Conservation (phyloP, 495 filamentous ascomycete species). For the Trichoderma orchidacearum region DNA sequence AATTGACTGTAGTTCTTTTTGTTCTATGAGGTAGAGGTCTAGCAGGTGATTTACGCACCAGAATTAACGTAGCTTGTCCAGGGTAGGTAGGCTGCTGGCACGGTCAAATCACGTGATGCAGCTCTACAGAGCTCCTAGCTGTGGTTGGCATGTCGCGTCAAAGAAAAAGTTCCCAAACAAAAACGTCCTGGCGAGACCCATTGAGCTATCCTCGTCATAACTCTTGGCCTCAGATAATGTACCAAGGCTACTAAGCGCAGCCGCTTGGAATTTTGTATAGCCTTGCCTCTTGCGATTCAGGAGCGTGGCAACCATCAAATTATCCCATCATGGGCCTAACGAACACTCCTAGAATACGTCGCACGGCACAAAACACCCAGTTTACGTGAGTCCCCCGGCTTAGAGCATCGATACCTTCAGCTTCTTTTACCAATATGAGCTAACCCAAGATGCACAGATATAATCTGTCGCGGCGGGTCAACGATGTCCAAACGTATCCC, state of each 20-base stretch:
- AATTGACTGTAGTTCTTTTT: no score
- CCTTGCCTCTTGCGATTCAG: not conserved
- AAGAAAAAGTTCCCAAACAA: not conserved
- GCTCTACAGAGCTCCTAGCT: not conserved
- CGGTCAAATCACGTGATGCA: not conserved
- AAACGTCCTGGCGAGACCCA: not conserved
- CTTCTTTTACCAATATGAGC: not conserved
- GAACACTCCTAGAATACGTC: conserved; percentile 15
- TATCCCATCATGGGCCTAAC: not conserved
- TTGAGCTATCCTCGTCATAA: no score
- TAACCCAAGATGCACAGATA: conserved; percentile 41
- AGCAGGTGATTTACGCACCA: no score
- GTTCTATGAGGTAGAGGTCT: no score
- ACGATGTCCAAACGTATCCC: conserved; percentile 63
- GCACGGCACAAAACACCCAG: conserved; percentile 22
- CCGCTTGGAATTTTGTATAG: not conserved
- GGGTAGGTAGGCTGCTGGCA: not conserved
- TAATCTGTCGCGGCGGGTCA: conserved; percentile 57
- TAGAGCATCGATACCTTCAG: not conserved
- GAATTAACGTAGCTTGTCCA: no score
- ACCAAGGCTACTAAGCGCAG: not conserved
- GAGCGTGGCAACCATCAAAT: not conserved
- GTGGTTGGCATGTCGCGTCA: not conserved
- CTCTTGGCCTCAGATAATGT: not conserved
- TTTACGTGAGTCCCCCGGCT: conserved; percentile 4